Base-by-base conservation (phyloP, 352 stramenopile genomes). In the Phytophthora lateralis region DNA sequence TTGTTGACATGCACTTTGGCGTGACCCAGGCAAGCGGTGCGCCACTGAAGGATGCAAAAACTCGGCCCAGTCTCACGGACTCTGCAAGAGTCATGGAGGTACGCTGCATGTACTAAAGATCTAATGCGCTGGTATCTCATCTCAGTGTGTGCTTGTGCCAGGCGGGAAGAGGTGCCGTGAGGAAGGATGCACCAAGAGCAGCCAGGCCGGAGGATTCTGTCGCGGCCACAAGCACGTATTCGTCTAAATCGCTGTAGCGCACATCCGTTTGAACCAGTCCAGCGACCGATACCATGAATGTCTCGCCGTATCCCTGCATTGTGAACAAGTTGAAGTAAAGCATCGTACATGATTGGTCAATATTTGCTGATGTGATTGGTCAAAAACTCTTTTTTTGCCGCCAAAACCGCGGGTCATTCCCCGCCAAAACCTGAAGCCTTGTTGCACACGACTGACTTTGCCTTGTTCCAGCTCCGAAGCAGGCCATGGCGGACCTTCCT, bases 41-140 rank as follows among this genome's bases (percentile, higher is more conserved):
- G 64, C 75, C 7, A 61, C 70, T 17, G 35, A 65, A 55, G 77
- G 68, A 27, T 96, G 87, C 73, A 84, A 82, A 27, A 96, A 96
- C 52, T 91, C 85, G 0, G 85, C 86, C 2, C 85, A 94, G 53
- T 95, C 84, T 20, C 80, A 80, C 18, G 88, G 88, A 32, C 64
- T 94, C 0, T 96, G 88, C 76, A 96, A 96, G 64, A 93, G 71
- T 32, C 88, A 96, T 26, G 88, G 88, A 73, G 88, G 88, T 91
- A 72, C n/a, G 15, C n/a, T 9, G 12, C 30, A 14, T 15, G 6
- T 2, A 30, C 15, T 0, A 12, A 39, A 9, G 49, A 6, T 24
- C 4, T 45, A 37, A 34, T 29, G 14, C 26, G 32, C 18, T 17
- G 11, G 32, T 7, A 17, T 49, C 46, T 65, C 7, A 71, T 15